These are phyloP conservation scores for Xylaria nigripes DNA, from an alignment of 495 filamentous ascomycete genomes.

Conservation along the genomic window DNA sequence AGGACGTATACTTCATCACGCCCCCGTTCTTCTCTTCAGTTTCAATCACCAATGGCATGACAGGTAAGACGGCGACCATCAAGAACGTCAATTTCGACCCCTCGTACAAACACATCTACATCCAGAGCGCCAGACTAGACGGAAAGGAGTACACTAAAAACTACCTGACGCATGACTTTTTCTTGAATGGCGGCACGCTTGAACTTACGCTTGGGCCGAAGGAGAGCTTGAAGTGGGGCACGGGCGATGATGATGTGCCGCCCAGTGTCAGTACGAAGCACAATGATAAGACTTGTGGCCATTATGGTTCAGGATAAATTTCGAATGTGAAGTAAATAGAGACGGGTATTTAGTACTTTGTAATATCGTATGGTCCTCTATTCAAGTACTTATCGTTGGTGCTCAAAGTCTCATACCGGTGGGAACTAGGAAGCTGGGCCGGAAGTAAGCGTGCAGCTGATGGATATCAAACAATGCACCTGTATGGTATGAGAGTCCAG, in stretches of 20 bases:
- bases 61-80: constrained; percentile 54
- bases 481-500: too few species aligned
- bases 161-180: constrained; percentile 62
- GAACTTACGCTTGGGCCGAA: constrained; percentile 51
- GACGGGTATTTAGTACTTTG: background rate
- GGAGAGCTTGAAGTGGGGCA: constrained; percentile 60
- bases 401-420: too few species aligned
- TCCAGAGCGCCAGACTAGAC: constrained; percentile 57
- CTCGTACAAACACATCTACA: constrained; percentile 53
- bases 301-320: too few species aligned
- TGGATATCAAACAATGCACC: too few species aligned
- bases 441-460: too few species aligned
- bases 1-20: constrained; percentile 60
- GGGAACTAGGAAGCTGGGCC: too few species aligned
- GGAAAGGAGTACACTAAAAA: constrained; percentile 54
- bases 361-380: background rate
- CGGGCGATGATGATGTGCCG: constrained; percentile 50
- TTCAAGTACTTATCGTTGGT: too few species aligned
- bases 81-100: constrained; percentile 54
- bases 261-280: constrained; percentile 37
- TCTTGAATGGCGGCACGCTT: constrained; percentile 53
- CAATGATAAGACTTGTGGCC: background rate
- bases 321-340: too few species aligned
- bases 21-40: constrained; percentile 55
- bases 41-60: constrained; percentile 49